Evolutionary conservation across 2,329 filamentous ascomycete species (phyloP).

Genomic region (Aspergillus ochraceus): DNA sequence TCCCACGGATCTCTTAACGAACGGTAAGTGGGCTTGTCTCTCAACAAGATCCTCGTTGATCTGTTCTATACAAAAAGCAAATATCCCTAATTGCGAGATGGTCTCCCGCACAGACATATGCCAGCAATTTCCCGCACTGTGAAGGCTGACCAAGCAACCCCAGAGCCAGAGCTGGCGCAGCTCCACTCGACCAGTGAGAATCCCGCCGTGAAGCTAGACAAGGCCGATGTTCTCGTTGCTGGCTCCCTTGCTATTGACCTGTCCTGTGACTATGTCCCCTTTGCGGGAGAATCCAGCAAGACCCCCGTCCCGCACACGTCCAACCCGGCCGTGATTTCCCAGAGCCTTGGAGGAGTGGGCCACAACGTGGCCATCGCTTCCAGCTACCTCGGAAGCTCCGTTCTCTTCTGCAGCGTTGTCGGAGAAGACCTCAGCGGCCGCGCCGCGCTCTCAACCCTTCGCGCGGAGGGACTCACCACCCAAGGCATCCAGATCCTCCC

Average conservation of each 20-base stretch:
- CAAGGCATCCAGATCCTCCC: constrained; percentile 61
- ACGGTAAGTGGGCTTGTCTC: constrained; percentile 38
- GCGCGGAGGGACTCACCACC: constrained; percentile 61
- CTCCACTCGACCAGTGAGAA: constrained; percentile 7
- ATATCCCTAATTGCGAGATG: constrained; percentile 37
- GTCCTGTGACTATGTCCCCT: constrained; percentile 72
- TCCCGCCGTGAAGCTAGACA: constrained; percentile 18
- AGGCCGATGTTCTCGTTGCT: constrained; percentile 74
- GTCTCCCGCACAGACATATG: constrained; percentile 36
- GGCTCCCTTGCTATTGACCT: constrained; percentile 89
- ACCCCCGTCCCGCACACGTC: constrained; percentile 67
- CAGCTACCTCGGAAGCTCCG: constrained; percentile 65
- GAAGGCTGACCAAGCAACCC: constrained; percentile 23
- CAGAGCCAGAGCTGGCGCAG: constrained; percentile 18
- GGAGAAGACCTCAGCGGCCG: constrained; percentile 77
- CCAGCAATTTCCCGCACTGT: constrained; percentile 29
- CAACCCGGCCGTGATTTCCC: constrained; percentile 77
- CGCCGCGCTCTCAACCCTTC: constrained; percentile 67
- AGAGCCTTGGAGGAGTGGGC: constrained; percentile 86
- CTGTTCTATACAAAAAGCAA: constrained; percentile 12
- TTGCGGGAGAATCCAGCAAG: constrained; percentile 34
- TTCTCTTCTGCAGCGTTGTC: constrained; percentile 76
- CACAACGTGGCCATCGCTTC: constrained; percentile 88
- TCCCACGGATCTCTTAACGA: constrained; percentile 24
- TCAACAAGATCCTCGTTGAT: constrained; percentile 14